phyloP scores from a whole-genome alignment of 140 eudicot species.

The Stevia rebaudiana region DNA sequence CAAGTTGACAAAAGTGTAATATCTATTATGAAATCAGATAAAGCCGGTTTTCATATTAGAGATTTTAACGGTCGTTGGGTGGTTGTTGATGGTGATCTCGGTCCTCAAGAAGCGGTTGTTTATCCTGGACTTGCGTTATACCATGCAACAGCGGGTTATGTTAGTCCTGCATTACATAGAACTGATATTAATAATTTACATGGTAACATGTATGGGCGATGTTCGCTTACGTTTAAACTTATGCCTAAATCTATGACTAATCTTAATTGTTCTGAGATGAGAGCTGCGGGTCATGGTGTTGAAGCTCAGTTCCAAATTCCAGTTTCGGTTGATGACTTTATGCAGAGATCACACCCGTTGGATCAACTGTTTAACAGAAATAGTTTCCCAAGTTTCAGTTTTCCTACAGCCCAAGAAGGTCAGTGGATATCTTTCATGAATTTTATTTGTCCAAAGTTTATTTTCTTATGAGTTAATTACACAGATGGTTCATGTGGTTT shows the following conservation, averaged over 20 bases:
- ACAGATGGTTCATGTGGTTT: no score
- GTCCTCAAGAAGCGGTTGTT: conserved; percentile 85
- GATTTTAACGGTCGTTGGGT: conserved; percentile 91
- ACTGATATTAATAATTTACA: conserved; percentile 48
- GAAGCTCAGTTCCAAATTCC: conserved; percentile 97
- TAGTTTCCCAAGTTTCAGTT: conserved; percentile 51
- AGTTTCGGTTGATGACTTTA: conserved; percentile 84
- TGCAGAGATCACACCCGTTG: conserved; percentile 77
- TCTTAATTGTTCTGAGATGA: conserved; percentile 86
- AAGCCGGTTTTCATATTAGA: conserved; percentile 63
- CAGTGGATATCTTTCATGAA: conserved; percentile 3
- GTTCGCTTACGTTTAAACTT: conserved; percentile 65
- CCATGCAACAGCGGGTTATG: conserved; percentile 98
- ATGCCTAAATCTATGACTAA: conserved; percentile 95
- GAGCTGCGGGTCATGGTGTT: conserved; percentile 97
- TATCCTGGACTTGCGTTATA: conserved; percentile 92
- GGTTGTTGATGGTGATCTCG: conserved; percentile 85
- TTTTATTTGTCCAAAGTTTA: neutral
- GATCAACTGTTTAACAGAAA: conserved; percentile 78
- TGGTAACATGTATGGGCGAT: conserved; percentile 61
- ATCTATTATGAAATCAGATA: conserved; percentile 77
- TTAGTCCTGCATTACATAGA: conserved; percentile 70
- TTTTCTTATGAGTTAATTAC: no score
- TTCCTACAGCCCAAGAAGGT: conserved; percentile 81
- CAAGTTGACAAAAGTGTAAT: conserved; percentile 73